Evolutionary conservation across 208 protist genomes (phyloP), one percentile per base, ranked within the genome.

Genomic region (Wallacemonas sp.): DNA sequence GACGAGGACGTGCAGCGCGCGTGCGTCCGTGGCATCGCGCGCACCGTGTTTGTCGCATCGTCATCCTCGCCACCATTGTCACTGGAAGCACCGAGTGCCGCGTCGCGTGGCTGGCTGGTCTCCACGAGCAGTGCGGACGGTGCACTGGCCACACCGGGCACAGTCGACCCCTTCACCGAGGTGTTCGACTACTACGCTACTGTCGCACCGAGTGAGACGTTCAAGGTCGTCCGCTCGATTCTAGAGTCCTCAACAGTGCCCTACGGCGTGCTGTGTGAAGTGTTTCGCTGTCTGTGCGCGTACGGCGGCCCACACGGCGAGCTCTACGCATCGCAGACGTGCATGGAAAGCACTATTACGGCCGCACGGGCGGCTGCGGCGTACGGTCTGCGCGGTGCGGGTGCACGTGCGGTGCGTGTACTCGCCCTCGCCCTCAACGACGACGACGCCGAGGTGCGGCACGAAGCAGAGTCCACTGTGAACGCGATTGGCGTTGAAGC

Each of bases 401-500:
- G 87, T 1, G 78, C 74, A 0, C 81, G 81, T 70, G 70, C 73
- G 21, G 60, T 88, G 5, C 82, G 84, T 23, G 78, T 78, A 29
- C 58, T 94, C 33, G 82, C 72, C 14, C 43, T 88, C 12, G 83
- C 82, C 1, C 72, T 91, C 43, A 91, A 80, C 67, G 84, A 94
- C 56, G 75, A 70, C 9, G 44, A 27, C 44, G 76, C 55, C 14
- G 76, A 77, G 14, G 84, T 92, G 44, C 82, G 86, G 36, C 33
- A 63, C 0, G 82, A 90, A 72, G 74, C 79, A 14, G 72, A 87
- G 49, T 80, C 83, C 34, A 86, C 87, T 21, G 30, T 91, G 26
- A 72, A 77, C 32, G 19, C 2, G 41, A 63, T 87, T 34, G 81
- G 79, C 23, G 70, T 78, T 1, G 61, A 58, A 0, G 36, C 43